phyloP scores from a whole-genome alignment of 2,329 filamentous ascomycete species.

The Zopfia rhizophila region DNA sequence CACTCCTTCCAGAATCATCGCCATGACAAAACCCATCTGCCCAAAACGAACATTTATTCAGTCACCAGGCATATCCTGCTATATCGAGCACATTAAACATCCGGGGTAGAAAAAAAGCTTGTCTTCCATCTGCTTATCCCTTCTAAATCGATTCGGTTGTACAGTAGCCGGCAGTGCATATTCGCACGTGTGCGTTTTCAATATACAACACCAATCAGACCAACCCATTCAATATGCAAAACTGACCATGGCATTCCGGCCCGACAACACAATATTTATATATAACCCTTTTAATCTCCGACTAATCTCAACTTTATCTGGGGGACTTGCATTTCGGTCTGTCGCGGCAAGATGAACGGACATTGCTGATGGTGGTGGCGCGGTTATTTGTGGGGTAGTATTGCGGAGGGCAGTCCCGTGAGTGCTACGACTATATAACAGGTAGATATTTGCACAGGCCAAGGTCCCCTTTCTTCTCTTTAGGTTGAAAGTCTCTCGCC shows the following conservation, averaged over 20 bases:
- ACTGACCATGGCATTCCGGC: constrained; percentile 34
- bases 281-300: constrained; percentile 34
- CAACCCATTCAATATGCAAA: constrained; percentile 27
- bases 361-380: constrained; percentile 16
- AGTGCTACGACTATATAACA: constrained; percentile 27
- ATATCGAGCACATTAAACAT: constrained; percentile 32
- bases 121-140: too few species aligned
- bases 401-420: constrained; percentile 5
- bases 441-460: constrained; percentile 10
- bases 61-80: constrained; percentile 30
- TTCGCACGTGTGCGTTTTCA: constrained; percentile 28
- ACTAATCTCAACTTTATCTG: constrained; percentile 35
- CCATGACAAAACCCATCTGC: constrained; percentile 22
- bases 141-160: constrained; percentile 29
- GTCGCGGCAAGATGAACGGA: constrained; percentile 14
- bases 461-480: constrained; percentile 1
- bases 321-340: constrained; percentile 13
- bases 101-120: constrained; percentile 31
- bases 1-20: constrained; percentile 21
- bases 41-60: constrained; percentile 13
- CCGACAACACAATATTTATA: constrained; percentile 30
- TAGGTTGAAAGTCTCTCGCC: constrained; percentile 16
- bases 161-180: constrained; percentile 33
- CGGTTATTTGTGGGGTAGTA: constrained; percentile 22
- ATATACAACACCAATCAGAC: constrained; percentile 29